phyloP scores from a whole-genome alignment of 2,329 filamentous ascomycete species.

The Teratosphaeria gauchensis region DNA sequence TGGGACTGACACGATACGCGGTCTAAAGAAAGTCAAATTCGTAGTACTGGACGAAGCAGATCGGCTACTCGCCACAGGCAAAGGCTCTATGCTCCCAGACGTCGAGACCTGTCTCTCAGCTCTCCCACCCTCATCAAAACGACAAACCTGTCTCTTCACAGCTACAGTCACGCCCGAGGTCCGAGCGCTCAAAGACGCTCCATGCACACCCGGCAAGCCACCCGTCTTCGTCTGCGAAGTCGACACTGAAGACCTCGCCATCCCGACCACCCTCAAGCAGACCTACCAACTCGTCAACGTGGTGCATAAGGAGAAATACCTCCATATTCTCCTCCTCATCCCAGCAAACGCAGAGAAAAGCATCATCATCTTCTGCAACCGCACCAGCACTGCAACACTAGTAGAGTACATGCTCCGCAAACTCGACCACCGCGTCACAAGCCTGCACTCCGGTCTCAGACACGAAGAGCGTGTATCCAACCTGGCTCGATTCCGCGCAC shows the following conservation, averaged over 20 bases:
- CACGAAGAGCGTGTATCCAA: slow-evolving; percentile 81
- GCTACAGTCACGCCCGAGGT: slow-evolving; percentile 93
- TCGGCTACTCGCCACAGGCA: slow-evolving; percentile 61
- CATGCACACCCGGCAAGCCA: slow-evolving; percentile 55
- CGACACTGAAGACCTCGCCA: slow-evolving; percentile 60
- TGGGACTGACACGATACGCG: slow-evolving; percentile 79
- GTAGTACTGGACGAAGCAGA: slow-evolving; percentile 96
- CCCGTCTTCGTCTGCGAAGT: slow-evolving; percentile 86
- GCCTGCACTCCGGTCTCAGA: slow-evolving; percentile 76
- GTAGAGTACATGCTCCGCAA: slow-evolving; percentile 80
- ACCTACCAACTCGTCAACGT: slow-evolving; percentile 81
- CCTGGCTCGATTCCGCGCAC: slow-evolving; percentile 80
- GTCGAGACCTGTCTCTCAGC: slow-evolving; percentile 78
- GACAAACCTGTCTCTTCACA: slow-evolving; percentile 94
- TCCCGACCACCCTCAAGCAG: slow-evolving; percentile 73
- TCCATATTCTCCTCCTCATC: slow-evolving; percentile 84
- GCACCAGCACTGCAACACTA: slow-evolving; percentile 77
- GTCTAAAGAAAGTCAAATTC: slow-evolving; percentile 66
- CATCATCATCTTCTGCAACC: slow-evolving; percentile 89
- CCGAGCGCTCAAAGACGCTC: slow-evolving; percentile 61
- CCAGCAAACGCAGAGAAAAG: slow-evolving; percentile 64
- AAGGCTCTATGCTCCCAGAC: slow-evolving; percentile 88
- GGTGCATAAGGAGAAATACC: slow-evolving; percentile 88
- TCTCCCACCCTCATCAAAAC: slow-evolving; percentile 63
- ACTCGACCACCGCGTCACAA: slow-evolving; percentile 81